Percentiles rank a stretch among this genome's conserved stretches.
Conservation (phyloP, 148 eudicot species). For the Rhododendron molle region DNA sequence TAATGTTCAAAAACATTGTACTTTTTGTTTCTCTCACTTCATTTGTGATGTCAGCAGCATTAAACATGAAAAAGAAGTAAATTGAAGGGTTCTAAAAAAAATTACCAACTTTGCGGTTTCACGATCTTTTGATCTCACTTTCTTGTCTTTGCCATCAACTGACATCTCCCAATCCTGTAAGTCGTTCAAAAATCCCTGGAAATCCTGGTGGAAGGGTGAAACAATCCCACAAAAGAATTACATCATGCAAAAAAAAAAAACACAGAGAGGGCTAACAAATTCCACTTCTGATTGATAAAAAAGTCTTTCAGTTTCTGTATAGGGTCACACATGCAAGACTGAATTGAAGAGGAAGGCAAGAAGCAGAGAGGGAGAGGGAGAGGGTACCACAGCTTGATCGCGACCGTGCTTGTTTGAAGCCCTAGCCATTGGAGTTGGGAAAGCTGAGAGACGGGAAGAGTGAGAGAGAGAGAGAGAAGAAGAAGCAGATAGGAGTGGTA, state of each 20-base stretch:
- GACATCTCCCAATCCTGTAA: conserved; percentile 83
- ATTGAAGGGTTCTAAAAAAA: background rate
- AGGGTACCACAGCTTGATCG: conserved; percentile 36
- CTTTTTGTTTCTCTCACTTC: background rate
- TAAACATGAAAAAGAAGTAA: background rate
- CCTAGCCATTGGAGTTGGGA: conserved; percentile 29
- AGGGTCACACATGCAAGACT: background rate
- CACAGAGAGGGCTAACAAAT: background rate
- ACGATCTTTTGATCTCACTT: conserved; percentile 34
- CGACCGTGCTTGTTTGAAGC: conserved; percentile 39
- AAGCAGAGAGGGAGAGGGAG: background rate
- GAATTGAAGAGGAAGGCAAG: too few relatives aligned
- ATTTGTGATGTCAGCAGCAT: background rate
- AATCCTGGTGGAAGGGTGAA: conserved; percentile 40
- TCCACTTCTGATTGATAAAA: background rate
- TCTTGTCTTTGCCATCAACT: conserved; percentile 56
- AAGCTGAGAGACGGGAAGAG: background rate
- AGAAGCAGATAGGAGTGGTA: background rate
- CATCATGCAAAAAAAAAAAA: too few relatives aligned
- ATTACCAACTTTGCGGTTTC: conserved; percentile 57
- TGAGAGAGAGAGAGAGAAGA: background rate
- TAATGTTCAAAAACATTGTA: too few relatives aligned
- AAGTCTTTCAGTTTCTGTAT: background rate
- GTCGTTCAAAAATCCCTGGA: conserved; percentile 72
- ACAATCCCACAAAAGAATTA: background rate